A percentile compares a stretch with the other conserved stretches of the same genome.
Evolutionary conservation across 192 early-diverging fungal species (phyloP).

Genomic region (Blastocladiella britannica): DNA sequence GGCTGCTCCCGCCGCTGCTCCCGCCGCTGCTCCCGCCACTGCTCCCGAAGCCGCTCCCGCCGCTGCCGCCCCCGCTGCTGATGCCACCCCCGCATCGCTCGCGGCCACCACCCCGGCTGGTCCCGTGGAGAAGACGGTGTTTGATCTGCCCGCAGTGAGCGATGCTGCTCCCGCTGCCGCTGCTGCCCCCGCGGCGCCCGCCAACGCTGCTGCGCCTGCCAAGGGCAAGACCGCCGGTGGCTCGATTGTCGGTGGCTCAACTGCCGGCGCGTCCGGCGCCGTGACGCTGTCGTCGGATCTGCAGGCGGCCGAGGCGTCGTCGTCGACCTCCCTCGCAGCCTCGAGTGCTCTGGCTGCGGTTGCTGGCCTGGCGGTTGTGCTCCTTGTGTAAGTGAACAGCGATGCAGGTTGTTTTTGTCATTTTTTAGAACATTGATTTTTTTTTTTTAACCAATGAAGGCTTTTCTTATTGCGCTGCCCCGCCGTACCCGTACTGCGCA

Average conservation of each 20-base stretch:
- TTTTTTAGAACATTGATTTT: too few relatives aligned
- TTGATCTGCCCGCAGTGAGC: too few relatives aligned
- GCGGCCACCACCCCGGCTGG: too few relatives aligned
- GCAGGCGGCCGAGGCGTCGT: constrained; percentile 8
- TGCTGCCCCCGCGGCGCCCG: too few relatives aligned
- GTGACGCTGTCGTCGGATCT: constrained; percentile 13
- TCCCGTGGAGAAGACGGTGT: too few relatives aligned
- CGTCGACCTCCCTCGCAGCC: constrained; percentile 8
- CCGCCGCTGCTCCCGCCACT: neutral
- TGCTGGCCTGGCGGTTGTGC: constrained; percentile 5
- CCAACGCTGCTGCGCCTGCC: too few relatives aligned
- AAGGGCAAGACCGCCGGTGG: too few relatives aligned
- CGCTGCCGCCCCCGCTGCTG: too few relatives aligned
- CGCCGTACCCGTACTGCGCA: neutral
- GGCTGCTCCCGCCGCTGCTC: neutral
- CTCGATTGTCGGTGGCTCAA: constrained; percentile 8
- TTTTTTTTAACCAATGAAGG: constrained; percentile 9
- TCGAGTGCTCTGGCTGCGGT: constrained; percentile 2
- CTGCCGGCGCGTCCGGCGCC: constrained; percentile 12
- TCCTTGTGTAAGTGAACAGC: constrained; percentile 10
- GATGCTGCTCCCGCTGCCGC: too few relatives aligned
- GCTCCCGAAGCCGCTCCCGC: neutral
- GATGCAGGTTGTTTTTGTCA: too few relatives aligned
- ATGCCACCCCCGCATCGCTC: too few relatives aligned
- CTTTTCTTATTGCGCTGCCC: constrained; percentile 1